phyloP scores from a whole-genome alignment of 257 asterid genomes.

The Solanum lycopersicoides region DNA sequence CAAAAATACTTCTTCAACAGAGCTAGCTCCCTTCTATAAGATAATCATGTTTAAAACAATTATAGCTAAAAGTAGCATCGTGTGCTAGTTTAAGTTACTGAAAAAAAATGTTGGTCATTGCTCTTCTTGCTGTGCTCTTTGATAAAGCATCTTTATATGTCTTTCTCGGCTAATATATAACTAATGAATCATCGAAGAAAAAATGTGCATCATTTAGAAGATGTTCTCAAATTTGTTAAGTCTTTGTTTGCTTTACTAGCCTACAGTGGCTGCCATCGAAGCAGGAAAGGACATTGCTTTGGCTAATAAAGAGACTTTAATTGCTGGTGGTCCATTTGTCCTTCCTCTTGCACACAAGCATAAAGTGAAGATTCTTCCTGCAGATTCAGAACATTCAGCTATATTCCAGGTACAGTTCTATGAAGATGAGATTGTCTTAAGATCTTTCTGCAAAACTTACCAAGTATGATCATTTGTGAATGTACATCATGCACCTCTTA shows the following conservation, averaged over 20 bases:
- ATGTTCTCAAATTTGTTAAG: not conserved
- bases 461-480: not conserved
- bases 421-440: not conserved
- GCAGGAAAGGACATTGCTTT: conserved; percentile 98
- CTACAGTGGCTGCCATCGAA: conserved; percentile 96
- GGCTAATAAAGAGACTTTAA: conserved; percentile 95
- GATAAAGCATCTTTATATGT: not conserved
- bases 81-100: not conserved
- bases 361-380: conserved; percentile 95
- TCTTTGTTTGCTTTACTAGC: conserved; percentile 26
- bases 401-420: conserved; percentile 70
- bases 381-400: conserved; percentile 99
- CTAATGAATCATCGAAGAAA: not conserved
- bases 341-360: conserved; percentile 98
- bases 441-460: not conserved
- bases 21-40: not conserved
- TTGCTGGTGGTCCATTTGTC: conserved; percentile 97
- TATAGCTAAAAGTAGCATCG: not conserved
- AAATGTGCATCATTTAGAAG: not conserved
- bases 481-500: not conserved
- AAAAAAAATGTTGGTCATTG: not conserved
- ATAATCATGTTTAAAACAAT: not conserved
- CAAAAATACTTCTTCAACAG: not conserved
- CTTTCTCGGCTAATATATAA: not conserved
- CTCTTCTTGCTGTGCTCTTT: not conserved